Base-by-base conservation (phyloP, 352 stramenopile species). In the Discostella stelligera region DNA sequence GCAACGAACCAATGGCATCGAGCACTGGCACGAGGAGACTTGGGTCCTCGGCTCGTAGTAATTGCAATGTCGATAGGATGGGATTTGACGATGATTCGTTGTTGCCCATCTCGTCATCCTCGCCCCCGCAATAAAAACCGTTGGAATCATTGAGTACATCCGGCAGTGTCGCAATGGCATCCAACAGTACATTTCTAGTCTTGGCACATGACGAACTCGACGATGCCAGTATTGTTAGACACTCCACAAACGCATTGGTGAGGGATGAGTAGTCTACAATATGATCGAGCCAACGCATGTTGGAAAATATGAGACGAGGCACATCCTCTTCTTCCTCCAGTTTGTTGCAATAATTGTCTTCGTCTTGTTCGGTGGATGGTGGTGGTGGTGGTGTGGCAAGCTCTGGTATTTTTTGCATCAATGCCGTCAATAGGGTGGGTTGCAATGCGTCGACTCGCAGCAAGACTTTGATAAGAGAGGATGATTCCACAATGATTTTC, bases 231-330 rank as follows among this genome's bases (percentile, higher is more conserved):
- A 70, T 58, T 4, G 62, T 77, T 2, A 84, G 46, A 53, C 65
- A 76, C 69, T 84, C 77, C 46, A 80, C 60, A 64, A 62, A 74
- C 6, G 65, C 41, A 8, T 13, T 50, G 23, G 58, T 79, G 0
- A 88, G 55, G 21, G 66, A 62, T 0, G 48, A 25, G 5, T 69
- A 49, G 52, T 86, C 74, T 10, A 78, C 30, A 56, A 88, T 74
- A 41, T 81, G 71, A 65, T 88, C 78, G 16, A 86, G 58, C 82
- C 82, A 88, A 27, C 75, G 69, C 3, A 86, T 55, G 32, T 82
- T 79, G 21, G 56, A 55, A 25, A 88, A 74, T 18, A 88, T 80
- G 3, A 88, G 58, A 16, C 73, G 71, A 1, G 77, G 77, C 14
- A 88, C 55, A 44, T 85, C 76, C 30, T 79, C 44, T 14, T 64